phyloP scores from a whole-genome alignment of 345 rosid genomes.

The Gossypium turneri region DNA sequence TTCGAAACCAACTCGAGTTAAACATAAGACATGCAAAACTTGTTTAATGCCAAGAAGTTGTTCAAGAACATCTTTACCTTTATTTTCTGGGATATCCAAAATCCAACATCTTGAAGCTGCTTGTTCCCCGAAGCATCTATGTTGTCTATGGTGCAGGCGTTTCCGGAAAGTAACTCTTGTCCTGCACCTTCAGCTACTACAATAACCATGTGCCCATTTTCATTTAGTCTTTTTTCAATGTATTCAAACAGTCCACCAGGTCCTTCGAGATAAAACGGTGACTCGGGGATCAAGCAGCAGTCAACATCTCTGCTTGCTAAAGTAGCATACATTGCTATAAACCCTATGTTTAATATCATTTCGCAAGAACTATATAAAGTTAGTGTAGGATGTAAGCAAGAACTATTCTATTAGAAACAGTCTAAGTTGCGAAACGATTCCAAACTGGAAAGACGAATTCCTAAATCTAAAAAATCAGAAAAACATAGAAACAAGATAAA shows the following conservation, averaged over 20 bases:
- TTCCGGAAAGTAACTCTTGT: conserved; percentile 49
- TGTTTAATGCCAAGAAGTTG: too few species aligned
- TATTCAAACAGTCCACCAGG: conserved; percentile 52
- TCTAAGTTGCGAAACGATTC: neutral
- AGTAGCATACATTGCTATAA: conserved; percentile 60
- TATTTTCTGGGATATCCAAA: conserved; percentile 53
- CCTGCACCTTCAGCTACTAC: conserved; percentile 72
- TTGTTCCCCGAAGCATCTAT: conserved; percentile 63
- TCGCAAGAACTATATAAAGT: neutral
- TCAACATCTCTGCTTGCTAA: conserved; percentile 67
- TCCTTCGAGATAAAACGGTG: conserved; percentile 66
- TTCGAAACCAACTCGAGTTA: neutral
- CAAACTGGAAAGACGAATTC: neutral
- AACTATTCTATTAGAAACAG: neutral
- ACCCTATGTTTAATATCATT: conserved; percentile 33
- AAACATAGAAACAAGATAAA: neutral
- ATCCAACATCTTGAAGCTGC: conserved; percentile 49
- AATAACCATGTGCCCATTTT: conserved; percentile 55
- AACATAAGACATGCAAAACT: neutral
- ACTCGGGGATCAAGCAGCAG: conserved; percentile 61
- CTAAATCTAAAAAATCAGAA: neutral
- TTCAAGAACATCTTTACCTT: conserved; percentile 27
- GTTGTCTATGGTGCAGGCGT: conserved; percentile 13
- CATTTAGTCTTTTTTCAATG: conserved; percentile 41
- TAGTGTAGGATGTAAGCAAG: neutral